These are phyloP conservation scores for Colletotrichum viniferum DNA, from an alignment of 2,329 filamentous ascomycete species.

Conservation along the genomic window DNA sequence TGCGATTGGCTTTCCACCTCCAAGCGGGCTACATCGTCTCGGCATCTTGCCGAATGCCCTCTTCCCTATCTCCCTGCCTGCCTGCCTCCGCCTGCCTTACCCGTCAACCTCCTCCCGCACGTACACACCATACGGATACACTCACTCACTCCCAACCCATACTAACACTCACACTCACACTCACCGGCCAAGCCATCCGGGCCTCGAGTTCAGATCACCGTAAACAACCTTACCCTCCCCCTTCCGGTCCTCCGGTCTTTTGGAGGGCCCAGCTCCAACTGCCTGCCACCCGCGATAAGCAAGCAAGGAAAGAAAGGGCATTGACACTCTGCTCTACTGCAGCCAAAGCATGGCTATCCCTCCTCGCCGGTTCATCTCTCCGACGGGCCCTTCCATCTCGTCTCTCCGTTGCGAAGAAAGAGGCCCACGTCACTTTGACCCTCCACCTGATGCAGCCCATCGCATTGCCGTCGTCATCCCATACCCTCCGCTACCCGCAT, in stretches of 20 bases:
- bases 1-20: background rate
- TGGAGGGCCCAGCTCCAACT: background rate
- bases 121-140: background rate
- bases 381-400: background rate
- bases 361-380: constrained; percentile 2
- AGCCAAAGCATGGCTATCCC: background rate
- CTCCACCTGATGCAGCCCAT: background rate
- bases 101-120: background rate
- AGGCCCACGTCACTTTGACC: background rate
- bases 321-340: background rate
- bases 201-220: background rate
- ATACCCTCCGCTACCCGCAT: background rate
- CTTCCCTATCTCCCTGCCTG: background rate
- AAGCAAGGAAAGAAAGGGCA: background rate
- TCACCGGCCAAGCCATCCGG: background rate
- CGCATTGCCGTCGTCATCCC: background rate
- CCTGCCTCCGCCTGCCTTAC: background rate
- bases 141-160: background rate
- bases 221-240: background rate
- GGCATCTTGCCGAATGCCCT: background rate
- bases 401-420: background rate
- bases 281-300: background rate
- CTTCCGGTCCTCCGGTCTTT: background rate
- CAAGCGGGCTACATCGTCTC: background rate
- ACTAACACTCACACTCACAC: background rate